Percentiles rank a stretch among this genome's conserved stretches.
Evolutionary conservation across 2,329 filamentous ascomycete genomes (phyloP).

Genomic region (Kalmusia sp.): DNA sequence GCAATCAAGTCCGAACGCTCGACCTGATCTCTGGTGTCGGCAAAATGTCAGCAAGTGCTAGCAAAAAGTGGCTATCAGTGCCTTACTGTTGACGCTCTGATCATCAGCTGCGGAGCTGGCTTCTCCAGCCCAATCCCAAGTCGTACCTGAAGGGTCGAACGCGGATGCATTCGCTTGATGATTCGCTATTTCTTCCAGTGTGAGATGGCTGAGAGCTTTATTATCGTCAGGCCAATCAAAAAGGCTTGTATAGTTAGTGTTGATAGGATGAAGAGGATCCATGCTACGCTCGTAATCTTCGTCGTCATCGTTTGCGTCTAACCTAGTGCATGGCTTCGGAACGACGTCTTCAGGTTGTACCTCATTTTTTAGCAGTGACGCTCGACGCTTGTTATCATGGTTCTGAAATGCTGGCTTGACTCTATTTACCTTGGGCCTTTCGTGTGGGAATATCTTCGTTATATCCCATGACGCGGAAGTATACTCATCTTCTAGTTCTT

Average conservation of each 20-base stretch:
- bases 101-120: too few relatives aligned
- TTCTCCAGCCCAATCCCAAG: too few relatives aligned
- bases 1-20: too few relatives aligned
- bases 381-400: background rate
- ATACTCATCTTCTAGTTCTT: slow-evolving; percentile 19
- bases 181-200: slow-evolving; percentile 9
- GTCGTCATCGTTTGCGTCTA: slow-evolving; percentile 21
- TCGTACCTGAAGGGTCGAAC: too few relatives aligned
- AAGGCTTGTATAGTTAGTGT: slow-evolving; percentile 13
- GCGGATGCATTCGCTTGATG: too few relatives aligned
- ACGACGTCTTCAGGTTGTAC: slow-evolving; percentile 27
- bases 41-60: too few relatives aligned
- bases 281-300: slow-evolving; percentile 25
- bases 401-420: slow-evolving; percentile 10
- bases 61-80: too few relatives aligned
- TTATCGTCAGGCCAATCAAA: slow-evolving; percentile 1
- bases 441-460: slow-evolving; percentile 14
- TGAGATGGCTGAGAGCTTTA: slow-evolving; percentile 17
- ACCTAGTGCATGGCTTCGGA: background rate
- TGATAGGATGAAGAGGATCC: slow-evolving; percentile 32
- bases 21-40: too few relatives aligned
- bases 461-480: slow-evolving; percentile 20
- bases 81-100: too few relatives aligned
- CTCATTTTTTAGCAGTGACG: slow-evolving; percentile 24
- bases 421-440: slow-evolving; percentile 10